Conservation (phyloP, 257 asterid genomes). For the Fraxinus cuspidata region DNA sequence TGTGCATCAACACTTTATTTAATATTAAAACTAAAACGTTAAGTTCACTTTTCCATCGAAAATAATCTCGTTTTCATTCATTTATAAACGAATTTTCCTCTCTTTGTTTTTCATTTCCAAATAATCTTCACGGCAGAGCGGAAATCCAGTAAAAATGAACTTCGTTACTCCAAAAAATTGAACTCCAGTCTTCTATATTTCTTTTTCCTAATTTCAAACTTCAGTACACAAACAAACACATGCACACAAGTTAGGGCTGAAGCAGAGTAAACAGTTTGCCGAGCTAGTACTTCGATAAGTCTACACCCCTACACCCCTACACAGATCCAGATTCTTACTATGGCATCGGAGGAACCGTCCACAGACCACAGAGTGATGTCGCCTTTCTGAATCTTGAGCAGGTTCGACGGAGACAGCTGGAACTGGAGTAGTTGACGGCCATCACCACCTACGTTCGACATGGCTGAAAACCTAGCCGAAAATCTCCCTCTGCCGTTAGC, state of each 20-base stretch:
- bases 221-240: not conserved
- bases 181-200: not conserved
- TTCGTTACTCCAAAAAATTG: not conserved
- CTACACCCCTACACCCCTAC: not conserved
- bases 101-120: not conserved
- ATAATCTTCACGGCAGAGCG: not conserved
- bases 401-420: slow-evolving; percentile 53
- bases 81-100: not conserved
- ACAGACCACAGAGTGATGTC: slow-evolving; percentile 88
- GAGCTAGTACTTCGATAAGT: not conserved
- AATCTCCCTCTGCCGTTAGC: slow-evolving; percentile 19
- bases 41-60: not conserved
- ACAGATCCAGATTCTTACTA: slow-evolving; percentile 47
- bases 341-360: slow-evolving; percentile 90
- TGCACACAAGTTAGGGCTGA: not conserved
- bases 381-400: slow-evolving; percentile 70
- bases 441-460: slow-evolving; percentile 49
- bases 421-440: slow-evolving; percentile 34
- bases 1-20: not conserved
- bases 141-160: not conserved
- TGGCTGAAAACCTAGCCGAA: slow-evolving; percentile 47
- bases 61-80: not conserved
- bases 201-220: not conserved
- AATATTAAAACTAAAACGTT: not conserved
- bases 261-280: not conserved